These are phyloP conservation scores for Picochlorum costavermella DNA, from an alignment of 139 green algal genomes.

Conservation along the genomic window DNA sequence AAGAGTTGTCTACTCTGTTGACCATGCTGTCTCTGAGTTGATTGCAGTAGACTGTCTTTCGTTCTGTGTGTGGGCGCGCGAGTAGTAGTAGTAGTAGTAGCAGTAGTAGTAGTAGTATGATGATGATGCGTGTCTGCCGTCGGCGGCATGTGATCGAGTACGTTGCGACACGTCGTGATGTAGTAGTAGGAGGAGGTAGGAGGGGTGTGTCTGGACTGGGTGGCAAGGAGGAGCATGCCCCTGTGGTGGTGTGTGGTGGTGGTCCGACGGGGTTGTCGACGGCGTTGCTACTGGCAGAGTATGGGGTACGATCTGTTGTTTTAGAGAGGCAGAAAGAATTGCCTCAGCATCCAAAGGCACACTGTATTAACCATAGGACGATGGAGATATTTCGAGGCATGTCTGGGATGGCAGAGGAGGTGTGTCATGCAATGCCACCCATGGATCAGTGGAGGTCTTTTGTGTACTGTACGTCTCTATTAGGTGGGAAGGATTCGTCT, in stretches of 20 bases:
- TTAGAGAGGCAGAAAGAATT: constrained; percentile 41
- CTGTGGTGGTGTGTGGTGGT: constrained; percentile 69
- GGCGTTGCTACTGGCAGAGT: constrained; percentile 49
- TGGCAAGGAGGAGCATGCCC: neutral
- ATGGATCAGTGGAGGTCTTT: constrained; percentile 76
- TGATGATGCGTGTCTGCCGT: neutral
- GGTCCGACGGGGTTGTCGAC: constrained; percentile 71
- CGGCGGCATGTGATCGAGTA: neutral
- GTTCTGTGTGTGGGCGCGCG: too few relatives aligned
- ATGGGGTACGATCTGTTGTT: constrained; percentile 51
- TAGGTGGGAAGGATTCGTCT: constrained; percentile 9
- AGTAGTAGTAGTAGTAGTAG: too few relatives aligned
- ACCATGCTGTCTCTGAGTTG: neutral
- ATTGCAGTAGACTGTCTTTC: neutral
- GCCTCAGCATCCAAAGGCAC: constrained; percentile 71
- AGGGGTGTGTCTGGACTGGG: too few relatives aligned
- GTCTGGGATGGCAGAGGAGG: constrained; percentile 29
- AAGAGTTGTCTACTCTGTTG: too few relatives aligned
- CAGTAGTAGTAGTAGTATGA: neutral
- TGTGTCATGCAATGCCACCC: constrained; percentile 45
- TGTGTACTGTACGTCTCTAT: constrained; percentile 64
- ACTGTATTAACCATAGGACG: constrained; percentile 91
- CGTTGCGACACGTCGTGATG: neutral
- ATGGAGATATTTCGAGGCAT: constrained; percentile 71
- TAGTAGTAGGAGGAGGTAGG: neutral